Base-by-base conservation (phyloP, 768 basidiomycete species). In the Tephrocybe sp. region DNA sequence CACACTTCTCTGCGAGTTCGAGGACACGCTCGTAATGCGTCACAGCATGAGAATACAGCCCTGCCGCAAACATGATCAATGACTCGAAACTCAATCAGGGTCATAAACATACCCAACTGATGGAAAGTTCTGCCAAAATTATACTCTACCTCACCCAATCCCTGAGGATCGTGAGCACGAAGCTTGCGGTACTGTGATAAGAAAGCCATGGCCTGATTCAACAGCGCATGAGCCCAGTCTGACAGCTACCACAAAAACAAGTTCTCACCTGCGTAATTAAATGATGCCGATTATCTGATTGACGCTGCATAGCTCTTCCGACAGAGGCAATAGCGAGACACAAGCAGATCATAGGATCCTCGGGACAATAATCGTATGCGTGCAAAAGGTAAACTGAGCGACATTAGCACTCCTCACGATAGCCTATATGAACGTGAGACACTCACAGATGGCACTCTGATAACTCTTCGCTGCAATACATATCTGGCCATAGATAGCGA, bases 71-170 rank as follows among this genome's bases (percentile, higher is more conserved):
- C 16, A 45, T 4, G n/a, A 14, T 34, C 13, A 7, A 26, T 22
- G 14, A 31, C 14, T 39, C 35, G 6, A 16, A 23, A 5, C 13
- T 3, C 11, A 9, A 26, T 11, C 8, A 7, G 23, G 2, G 26
- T 9, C 5, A 4, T 3, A 16, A 11, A 60, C 78, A 48, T 54
- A 92, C 93, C 90, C n/a, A 97, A 73, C 52, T 94, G 89, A 62
- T 98, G 96, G 64, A 97, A 98, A 1, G 84, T 82, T 40, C 96
- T 76, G 0, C 87, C 96, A 62, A 95, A 90, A 66, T 99, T 99
- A 65, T 81, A 98, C 51, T 99, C 92, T 3, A 96, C 85, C 66
- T 98, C 95, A 23, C 83, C 78, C 19, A 77, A 57, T 2, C 71
- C 74, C 2, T 72, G 65, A 2, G 67, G 65, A 42, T 72, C 70